phyloP scores from a whole-genome alignment of 192 early-diverging fungal genomes.

The Gigaspora rosea region DNA sequence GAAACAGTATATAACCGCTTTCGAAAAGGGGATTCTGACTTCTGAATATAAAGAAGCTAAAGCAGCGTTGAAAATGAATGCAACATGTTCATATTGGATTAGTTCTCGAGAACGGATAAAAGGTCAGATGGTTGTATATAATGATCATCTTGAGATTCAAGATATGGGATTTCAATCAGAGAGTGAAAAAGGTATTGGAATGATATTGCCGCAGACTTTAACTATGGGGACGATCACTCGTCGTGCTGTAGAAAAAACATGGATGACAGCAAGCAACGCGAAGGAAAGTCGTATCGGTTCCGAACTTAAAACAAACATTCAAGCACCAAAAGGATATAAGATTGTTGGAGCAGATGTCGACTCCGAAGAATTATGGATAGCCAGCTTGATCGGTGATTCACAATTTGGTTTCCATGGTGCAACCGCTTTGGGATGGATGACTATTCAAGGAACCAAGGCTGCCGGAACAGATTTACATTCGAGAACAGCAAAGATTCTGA shows the following conservation, averaged over 20 bases:
- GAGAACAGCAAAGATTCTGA: conserved; percentile 83
- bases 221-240: conserved; percentile 97
- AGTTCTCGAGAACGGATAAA: conserved; percentile 76
- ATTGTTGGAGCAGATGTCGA: conserved; percentile 98
- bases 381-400: conserved; percentile 89
- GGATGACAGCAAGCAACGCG: conserved; percentile 95
- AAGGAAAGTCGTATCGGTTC: conserved; percentile 88
- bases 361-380: conserved; percentile 96
- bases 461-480: conserved; percentile 92
- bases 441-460: conserved; percentile 89
- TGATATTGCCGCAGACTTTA: conserved; percentile 89
- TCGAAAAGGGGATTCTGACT: conserved; percentile 79
- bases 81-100: conserved; percentile 90
- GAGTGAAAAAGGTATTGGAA: conserved; percentile 49
- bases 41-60: conserved; percentile 68
- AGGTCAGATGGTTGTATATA: conserved; percentile 87
- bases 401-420: conserved; percentile 92
- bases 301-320: conserved; percentile 87
- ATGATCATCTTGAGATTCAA: conserved; percentile 40
- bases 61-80: conserved; percentile 76
- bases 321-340: conserved; percentile 78
- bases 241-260: conserved; percentile 87
- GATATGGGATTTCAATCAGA: conserved; percentile 47
- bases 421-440: conserved; percentile 97
- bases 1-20: conserved; percentile 76